phyloP scores from a whole-genome alignment of 208 protist species.

The Crithidia fasciculata region DNA sequence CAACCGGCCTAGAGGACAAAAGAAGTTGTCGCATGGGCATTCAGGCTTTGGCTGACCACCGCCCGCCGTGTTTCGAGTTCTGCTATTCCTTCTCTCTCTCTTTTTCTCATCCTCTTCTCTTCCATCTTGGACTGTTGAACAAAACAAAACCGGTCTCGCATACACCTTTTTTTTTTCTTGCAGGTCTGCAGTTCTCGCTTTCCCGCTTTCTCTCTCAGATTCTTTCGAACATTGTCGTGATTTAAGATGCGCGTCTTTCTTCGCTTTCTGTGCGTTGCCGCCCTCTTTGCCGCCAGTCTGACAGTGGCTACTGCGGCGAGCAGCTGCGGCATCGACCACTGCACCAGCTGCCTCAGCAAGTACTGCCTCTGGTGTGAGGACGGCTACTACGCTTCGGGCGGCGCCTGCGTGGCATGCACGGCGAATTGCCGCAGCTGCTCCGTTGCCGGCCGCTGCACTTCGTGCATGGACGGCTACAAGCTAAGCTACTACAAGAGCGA shows the following conservation, averaged over 20 bases:
- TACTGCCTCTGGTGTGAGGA: constrained; percentile 16
- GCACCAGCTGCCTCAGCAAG: constrained; percentile 11
- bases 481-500: background rate
- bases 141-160: background rate
- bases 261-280: background rate
- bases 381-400: constrained; percentile 15
- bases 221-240: background rate
- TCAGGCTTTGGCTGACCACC: no score
- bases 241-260: background rate
- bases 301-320: background rate
- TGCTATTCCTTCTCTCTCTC: background rate
- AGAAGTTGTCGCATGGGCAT: background rate
- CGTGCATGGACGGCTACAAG: constrained; percentile 24
- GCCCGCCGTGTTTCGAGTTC: no score
- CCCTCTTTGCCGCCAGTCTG: background rate
- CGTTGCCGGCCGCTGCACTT: constrained; percentile 9
- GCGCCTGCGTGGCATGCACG: constrained; percentile 10
- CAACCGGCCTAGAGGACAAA: background rate
- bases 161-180: background rate
- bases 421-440: constrained; percentile 16
- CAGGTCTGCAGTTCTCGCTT: background rate
- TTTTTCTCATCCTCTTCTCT: background rate
- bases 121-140: background rate
- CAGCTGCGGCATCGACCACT: constrained; percentile 13
- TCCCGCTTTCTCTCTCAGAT: background rate